Conservation (phyloP, 441 rosid species). For the Metrosideros polymorpha region DNA sequence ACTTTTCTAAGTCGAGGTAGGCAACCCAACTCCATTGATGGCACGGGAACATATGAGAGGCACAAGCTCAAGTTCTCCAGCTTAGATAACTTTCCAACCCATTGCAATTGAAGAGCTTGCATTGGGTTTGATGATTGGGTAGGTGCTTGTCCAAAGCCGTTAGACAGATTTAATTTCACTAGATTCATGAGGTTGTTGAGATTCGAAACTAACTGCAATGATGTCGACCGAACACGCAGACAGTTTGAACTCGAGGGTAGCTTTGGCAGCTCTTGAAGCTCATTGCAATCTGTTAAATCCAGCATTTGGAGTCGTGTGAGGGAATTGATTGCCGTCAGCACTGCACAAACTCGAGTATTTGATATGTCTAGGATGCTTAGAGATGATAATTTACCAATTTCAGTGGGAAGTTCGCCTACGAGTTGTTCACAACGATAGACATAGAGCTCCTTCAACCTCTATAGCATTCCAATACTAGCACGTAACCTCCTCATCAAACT, state of each 20-base stretch:
- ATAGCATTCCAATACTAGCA: fast-evolving
- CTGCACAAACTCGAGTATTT: fast-evolving
- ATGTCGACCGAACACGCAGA: fast-evolving
- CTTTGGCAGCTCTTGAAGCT: neutral
- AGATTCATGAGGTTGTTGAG: neutral
- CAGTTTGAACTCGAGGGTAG: neutral
- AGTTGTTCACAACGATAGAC: fast-evolving
- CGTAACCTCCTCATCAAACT: neutral
- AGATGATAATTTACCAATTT: neutral
- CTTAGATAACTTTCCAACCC: neutral
- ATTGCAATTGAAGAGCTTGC: neutral
- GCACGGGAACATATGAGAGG: fast-evolving
- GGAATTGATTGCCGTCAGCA: neutral
- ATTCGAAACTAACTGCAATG: fast-evolving
- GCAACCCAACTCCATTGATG: neutral
- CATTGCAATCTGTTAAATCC: fast-evolving
- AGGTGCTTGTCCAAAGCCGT: fast-evolving
- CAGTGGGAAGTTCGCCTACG: fast-evolving
- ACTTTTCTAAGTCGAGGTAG: neutral
- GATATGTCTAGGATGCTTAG: fast-evolving
- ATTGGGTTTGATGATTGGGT: neutral
- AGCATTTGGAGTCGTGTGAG: neutral
- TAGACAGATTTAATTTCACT: neutral
- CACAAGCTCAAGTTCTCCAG: neutral
- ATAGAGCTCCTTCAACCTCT: neutral